Base-by-base conservation (phyloP, 2,329 filamentous ascomycete species). In the Hirsutella thompsonii region DNA sequence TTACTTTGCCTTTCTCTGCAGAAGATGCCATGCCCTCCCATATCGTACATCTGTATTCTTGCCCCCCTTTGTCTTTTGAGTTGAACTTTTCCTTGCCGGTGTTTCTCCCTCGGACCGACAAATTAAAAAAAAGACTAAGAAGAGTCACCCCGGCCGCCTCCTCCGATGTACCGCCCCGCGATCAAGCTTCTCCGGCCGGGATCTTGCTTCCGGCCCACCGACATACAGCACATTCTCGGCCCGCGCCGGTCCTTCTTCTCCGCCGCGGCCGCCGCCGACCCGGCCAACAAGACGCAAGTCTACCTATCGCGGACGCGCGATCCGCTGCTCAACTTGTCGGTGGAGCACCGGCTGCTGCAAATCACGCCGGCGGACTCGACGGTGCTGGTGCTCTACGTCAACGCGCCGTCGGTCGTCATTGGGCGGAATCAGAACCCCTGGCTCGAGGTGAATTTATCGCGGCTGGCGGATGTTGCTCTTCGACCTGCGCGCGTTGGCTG, bases 341-440 rank as follows among this genome's bases (percentile, higher is more conserved):
- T 95, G 52, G 92, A 98, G 66, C 87, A 96, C 58, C 81, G 85
- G 59, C 79, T 98, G 23, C 75, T 96, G 8, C 78, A 85, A 52
- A 77, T 78, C 41, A 81, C 82, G 0, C 74, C 80, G 2, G 68
- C 77, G 6, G 74, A 83, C 45, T 87, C 87, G 11, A 81, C 75
- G 13, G 63, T 96, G 39, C 74, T 96, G 2, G 83, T 96, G 42
- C 74, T 95, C 39, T 98, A 96, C 65, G 75, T 79, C 52, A 96
- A 98, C 63, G 64, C 76, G 30, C 88, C 90, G 1, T 88, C 85
- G 57, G 74, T 98, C 44, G 81, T 98, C 56, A 81, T 98, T 50
- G 92, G 92, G 35, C 80, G 92, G 45, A 98, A 98, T 59, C 92
- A 98, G 66, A 98, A 98, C 59, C 92, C 92, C 41, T 98, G 90